Conservation (phyloP, 2,329 filamentous ascomycete species). For the Ophiostoma montium region DNA sequence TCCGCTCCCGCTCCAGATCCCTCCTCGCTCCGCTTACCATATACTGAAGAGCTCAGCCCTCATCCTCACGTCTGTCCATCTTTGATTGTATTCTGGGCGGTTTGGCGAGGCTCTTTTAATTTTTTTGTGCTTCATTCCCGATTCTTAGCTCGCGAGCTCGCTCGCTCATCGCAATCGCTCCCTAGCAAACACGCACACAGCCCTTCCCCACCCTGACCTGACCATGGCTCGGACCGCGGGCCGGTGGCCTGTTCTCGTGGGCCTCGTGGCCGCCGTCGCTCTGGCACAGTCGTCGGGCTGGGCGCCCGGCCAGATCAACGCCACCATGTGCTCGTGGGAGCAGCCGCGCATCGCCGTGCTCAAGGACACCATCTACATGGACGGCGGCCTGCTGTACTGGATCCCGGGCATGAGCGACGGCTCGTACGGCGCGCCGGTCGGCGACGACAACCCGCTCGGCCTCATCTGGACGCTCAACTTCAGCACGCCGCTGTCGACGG, state of each 20-base stretch:
- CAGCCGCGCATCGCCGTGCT: slow-evolving; percentile 40
- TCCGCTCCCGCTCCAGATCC: not conserved
- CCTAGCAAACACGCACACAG: too few species aligned
- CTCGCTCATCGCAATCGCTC: too few species aligned
- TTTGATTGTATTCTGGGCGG: too few species aligned
- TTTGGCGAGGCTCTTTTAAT: too few species aligned
- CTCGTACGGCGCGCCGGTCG: slow-evolving; percentile 7
- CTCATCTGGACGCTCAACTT: slow-evolving; percentile 45
- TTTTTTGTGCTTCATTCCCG: too few species aligned
- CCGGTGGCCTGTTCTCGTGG: slow-evolving; percentile 8
- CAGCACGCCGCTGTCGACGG: slow-evolving; percentile 37
- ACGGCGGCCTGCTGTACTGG: slow-evolving; percentile 47
- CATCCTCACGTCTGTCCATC: too few species aligned
- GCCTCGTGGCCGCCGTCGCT: slow-evolving; percentile 18
- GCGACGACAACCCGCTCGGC: slow-evolving; percentile 36
- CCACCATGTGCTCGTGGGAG: slow-evolving; percentile 45
- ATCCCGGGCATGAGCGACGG: slow-evolving; percentile 33
- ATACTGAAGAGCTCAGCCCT: not conserved
- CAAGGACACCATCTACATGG: slow-evolving; percentile 49
- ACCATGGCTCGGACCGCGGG: not conserved
- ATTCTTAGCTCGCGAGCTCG: too few species aligned
- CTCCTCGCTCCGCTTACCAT: too few species aligned
- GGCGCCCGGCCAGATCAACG: slow-evolving; percentile 36
- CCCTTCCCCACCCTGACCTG: not conserved
- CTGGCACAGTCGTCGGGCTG: slow-evolving; percentile 34